Evolutionary conservation across 441 rosid species (phyloP).

Genomic region (Rhodomyrtus psidioides): DNA sequence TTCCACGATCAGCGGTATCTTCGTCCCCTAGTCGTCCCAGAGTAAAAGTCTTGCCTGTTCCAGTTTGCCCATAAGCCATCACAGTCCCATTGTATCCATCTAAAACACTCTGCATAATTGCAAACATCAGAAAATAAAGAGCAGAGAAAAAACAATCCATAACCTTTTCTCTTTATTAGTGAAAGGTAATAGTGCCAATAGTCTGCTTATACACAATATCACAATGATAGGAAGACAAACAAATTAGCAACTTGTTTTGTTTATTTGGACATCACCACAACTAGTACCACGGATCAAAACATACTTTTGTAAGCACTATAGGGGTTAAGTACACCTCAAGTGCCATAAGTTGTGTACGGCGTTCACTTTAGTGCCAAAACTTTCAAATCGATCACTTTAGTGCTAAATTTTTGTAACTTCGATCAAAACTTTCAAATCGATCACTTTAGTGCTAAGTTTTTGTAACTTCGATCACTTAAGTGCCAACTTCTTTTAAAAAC

Average conservation of each 20-base stretch:
- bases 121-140: not conserved
- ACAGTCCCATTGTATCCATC: slow-evolving; percentile 98
- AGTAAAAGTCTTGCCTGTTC: slow-evolving; percentile 98
- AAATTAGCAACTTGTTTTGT: not conserved
- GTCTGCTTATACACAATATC: not conserved
- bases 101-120: slow-evolving; percentile 69
- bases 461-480: no score
- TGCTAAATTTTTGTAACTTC: no score
- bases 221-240: not conserved
- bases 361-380: no score
- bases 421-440: no score
- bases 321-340: no score
- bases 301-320: not conserved
- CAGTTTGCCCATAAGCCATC: slow-evolving; percentile 99
- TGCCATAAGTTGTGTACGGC: no score
- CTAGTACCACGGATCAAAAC: not conserved
- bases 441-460: no score
- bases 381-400: no score
- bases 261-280: not conserved
- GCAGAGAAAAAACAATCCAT: not conserved
- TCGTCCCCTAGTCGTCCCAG: slow-evolving; percentile 96
- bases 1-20: slow-evolving; percentile 92
- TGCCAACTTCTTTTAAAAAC: no score
- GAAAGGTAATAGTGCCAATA: not conserved
- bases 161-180: not conserved